Evolutionary conservation across 129 eudicot species (phyloP).

Genomic region (Lonicera japonica): DNA sequence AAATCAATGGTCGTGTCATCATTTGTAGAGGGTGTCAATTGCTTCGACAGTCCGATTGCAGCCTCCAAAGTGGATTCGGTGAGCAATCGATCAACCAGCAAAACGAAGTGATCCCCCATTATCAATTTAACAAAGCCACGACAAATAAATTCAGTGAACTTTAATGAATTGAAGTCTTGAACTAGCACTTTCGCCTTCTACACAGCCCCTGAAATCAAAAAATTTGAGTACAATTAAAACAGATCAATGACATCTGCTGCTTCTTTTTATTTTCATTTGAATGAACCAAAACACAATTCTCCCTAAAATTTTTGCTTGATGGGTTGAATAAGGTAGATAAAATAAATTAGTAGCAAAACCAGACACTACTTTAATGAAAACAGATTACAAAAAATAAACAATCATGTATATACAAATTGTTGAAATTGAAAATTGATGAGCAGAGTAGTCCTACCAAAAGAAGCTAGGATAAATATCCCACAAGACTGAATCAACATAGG

Average conservation of each 20-base stretch:
- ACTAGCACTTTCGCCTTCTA: neutral
- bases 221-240: neutral
- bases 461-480: too few species aligned
- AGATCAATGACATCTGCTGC: neutral
- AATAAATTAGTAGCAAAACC: neutral
- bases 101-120: constrained; percentile 96
- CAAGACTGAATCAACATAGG: neutral
- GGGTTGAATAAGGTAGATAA: too few species aligned
- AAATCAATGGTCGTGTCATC: constrained; percentile 36
- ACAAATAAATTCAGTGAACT: constrained; percentile 10
- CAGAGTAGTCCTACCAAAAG: too few species aligned
- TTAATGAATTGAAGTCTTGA: constrained; percentile 6
- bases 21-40: constrained; percentile 6
- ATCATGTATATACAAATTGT: too few species aligned
- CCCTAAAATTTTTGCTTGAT: too few species aligned
- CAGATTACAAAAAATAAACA: too few species aligned
- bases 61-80: constrained; percentile 95
- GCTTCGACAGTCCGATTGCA: constrained; percentile 61
- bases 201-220: constrained; percentile 6
- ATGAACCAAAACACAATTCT: too few species aligned
- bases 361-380: too few species aligned
- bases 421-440: too few species aligned
- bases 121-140: constrained; percentile 6
- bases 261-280: too few species aligned
- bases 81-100: constrained; percentile 89